Evolutionary conservation across 441 rosid species (phyloP), one percentile per base, ranked within the genome.

Genomic region (Melastoma candidum): DNA sequence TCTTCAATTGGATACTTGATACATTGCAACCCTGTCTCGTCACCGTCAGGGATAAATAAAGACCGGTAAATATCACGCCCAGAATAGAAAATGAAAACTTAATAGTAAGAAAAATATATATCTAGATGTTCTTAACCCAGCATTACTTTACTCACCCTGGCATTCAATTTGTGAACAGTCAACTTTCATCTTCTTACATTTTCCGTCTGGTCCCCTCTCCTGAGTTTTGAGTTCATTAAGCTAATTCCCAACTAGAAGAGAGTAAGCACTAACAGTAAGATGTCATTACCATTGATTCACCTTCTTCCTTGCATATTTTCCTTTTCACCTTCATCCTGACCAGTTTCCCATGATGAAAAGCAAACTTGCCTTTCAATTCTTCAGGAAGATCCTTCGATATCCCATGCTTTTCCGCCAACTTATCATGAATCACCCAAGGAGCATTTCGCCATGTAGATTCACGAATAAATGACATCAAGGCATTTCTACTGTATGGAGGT

Each of bases 1-100:
- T 93, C 99, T 59, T 93, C 99, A 62, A 93, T 80, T 61, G 99
- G 99, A 77, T 89, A 93, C 60, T 58, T 86, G 72, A 81, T 74
- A 50, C 72, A 68, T 59, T 81, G 81, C 48, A 58, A 77, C 60
- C 47, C 56, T 43, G 61, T 56, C 51, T 56, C 71, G 49, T 63
- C 61, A 45, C 64, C 70, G 70, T 75, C 97, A 84, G 78, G 65
- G 73, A 17, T 68, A 69, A 57, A 68, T 59, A 70, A 41, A 68
- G 36, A 17, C 45, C 53, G 22, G 43, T 49, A 61, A 58, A 24
- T 60, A 39, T 12, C 11, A 46, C 45, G 39, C 27, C 22, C 10
- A 36, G 41, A 47, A 29, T 45, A 24, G n/a, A 53, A 43, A 50
- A 55, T 50, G 53, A 32, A 9, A 44, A 10, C 36, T 29, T 22